These are phyloP conservation scores for Porcisia hertigi DNA, from an alignment of 208 protist genomes.

Conservation along the genomic window DNA sequence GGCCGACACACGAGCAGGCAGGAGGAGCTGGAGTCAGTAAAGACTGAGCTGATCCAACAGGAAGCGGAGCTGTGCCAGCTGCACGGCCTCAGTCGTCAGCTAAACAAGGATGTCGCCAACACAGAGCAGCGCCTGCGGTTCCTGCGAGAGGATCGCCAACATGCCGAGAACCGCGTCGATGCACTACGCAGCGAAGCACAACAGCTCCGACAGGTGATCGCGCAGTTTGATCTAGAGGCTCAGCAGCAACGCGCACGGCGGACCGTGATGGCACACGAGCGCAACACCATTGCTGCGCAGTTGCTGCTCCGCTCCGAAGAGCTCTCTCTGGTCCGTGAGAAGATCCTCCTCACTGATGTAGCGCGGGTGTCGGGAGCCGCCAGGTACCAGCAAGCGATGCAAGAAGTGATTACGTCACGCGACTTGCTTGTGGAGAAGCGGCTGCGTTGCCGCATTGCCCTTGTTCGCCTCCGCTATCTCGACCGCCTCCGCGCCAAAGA, in stretches of 20 bases:
- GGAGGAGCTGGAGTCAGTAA: conserved; percentile 93
- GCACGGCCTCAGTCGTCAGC: conserved; percentile 70
- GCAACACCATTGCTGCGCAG: conserved; percentile 96
- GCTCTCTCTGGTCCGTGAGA: conserved; percentile 96
- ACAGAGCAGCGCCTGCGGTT: conserved; percentile 77
- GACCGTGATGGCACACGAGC: conserved; percentile 93
- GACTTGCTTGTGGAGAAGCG: conserved; percentile 92
- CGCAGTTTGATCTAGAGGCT: conserved; percentile 92
- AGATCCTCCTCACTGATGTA: conserved; percentile 96
- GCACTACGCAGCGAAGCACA: conserved; percentile 83
- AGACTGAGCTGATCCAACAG: conserved; percentile 96
- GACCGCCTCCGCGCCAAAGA: conserved; percentile 91
- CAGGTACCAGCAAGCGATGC: conserved; percentile 92
- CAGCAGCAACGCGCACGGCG: conserved; percentile 92
- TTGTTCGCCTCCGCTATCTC: conserved; percentile 80
- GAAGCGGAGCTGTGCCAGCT: conserved; percentile 90
- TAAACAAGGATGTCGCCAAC: conserved; percentile 81
- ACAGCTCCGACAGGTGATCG: conserved; percentile 95
- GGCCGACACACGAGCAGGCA: conserved; percentile 93
- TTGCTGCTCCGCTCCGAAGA: conserved; percentile 98
- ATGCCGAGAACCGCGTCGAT: conserved; percentile 52
- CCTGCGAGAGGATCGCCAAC: conserved; percentile 64
- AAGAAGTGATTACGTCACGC: conserved; percentile 90
- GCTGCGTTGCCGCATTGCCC: conserved; percentile 85
- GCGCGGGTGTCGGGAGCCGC: conserved; percentile 93